phyloP scores from a whole-genome alignment of 768 basidiomycete species.

The Xerocomellus intermedius region DNA sequence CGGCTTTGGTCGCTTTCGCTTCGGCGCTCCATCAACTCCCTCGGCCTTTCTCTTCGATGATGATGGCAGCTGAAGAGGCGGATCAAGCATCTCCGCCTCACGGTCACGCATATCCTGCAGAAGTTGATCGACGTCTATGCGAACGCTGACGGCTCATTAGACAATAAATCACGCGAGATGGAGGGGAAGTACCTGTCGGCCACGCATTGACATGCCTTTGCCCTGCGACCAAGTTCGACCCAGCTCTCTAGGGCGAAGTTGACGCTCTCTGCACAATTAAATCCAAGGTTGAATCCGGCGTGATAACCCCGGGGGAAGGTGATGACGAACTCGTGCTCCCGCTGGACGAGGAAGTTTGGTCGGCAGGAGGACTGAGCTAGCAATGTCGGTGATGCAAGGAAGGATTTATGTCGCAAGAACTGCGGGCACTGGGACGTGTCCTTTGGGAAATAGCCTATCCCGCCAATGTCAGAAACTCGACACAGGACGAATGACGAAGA shows the following conservation, averaged over 20 bases:
- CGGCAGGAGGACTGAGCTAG: conserved; percentile 76
- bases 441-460: conserved; percentile 81
- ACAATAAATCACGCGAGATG: neutral
- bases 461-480: conserved; percentile 3
- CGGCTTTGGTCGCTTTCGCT: conserved; percentile 28
- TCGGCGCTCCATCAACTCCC: conserved; percentile 26
- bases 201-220: conserved; percentile 75
- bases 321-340: conserved; percentile 93
- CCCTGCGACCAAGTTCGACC: conserved; percentile 83
- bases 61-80: conserved; percentile 1
- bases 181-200: conserved; percentile 56
- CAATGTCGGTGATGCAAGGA: conserved; percentile 83
- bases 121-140: conserved; percentile 89
- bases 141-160: conserved; percentile 56
- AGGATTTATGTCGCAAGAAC: conserved; percentile 96
- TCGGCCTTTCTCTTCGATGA: conserved; percentile 42
- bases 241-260: conserved; percentile 96
- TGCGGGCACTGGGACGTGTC: conserved; percentile 85
- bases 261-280: conserved; percentile 96
- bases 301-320: conserved; percentile 96
- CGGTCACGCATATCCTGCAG: conserved; percentile 68
- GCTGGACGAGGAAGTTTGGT: conserved; percentile 88
- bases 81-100: conserved; percentile 42
- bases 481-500: neutral
- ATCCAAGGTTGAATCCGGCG: conserved; percentile 93